Percentiles rank a stretch among this genome's conserved stretches.
These are phyloP conservation scores for Onygenales sp. DNA, from an alignment of 2,329 filamentous ascomycete species.

Conservation along the genomic window DNA sequence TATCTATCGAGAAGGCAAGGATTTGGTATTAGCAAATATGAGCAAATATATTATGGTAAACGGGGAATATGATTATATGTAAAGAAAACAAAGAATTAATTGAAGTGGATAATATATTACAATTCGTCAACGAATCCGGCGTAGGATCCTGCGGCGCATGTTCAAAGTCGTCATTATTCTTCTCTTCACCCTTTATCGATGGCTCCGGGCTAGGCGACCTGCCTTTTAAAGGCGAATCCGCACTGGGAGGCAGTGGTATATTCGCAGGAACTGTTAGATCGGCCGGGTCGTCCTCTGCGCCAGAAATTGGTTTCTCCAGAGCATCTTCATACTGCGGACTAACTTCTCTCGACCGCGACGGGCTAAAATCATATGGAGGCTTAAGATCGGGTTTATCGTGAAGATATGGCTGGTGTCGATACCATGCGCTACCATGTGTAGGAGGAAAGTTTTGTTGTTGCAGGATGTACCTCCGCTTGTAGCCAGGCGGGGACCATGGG, in stretches of 20 bases:
- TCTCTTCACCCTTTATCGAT: constrained; percentile 10
- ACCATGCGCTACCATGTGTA: constrained; percentile 48
- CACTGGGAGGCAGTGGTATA: constrained; percentile 45
- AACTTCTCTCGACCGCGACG: constrained; percentile 45
- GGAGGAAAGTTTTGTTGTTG: constrained; percentile 16
- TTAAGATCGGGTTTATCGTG: constrained; percentile 31
- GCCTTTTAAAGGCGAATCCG: constrained; percentile 48
- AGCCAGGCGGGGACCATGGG: constrained; percentile 58
- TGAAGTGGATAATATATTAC: constrained; percentile 28
- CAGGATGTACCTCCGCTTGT: constrained; percentile 31
- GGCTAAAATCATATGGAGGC: constrained; percentile 34
- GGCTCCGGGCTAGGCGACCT: constrained; percentile 47
- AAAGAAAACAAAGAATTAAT: constrained; percentile 12
- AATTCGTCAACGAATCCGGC: constrained; percentile 36
- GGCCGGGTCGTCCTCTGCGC: constrained; percentile 29
- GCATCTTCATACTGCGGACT: constrained; percentile 54
- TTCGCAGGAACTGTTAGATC: constrained; percentile 45
- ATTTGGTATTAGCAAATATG: constrained; percentile 4
- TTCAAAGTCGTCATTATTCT: constrained; percentile 6
- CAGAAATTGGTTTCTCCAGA: constrained; percentile 31
- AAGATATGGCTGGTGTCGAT: constrained; percentile 41
- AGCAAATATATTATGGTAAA: background rate
- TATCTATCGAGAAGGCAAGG: constrained; percentile 46
- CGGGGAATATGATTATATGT: constrained; percentile 8
- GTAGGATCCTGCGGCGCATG: constrained; percentile 3